Base-by-base conservation (phyloP, 495 filamentous ascomycete genomes). In the Articulospora tetracladia region DNA sequence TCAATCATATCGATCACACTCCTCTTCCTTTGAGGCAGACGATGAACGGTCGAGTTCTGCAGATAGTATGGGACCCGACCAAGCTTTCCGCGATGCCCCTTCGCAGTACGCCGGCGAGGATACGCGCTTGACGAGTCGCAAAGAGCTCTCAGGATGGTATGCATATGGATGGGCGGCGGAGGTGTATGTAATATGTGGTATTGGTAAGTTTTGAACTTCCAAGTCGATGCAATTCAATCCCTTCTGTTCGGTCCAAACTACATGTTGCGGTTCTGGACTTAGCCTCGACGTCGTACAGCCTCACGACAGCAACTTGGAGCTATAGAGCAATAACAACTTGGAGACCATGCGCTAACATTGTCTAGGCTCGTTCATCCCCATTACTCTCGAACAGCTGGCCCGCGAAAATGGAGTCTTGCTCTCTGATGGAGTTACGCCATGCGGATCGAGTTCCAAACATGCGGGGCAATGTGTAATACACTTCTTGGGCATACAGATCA, bases 101-200 rank as follows among this genome's bases (percentile, higher is more conserved):
- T 77, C 78, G 17, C 72, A 75, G 17, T 97, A 93, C 70, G 79
- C 79, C 10, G 92, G 88, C 34, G 92, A 98, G 73, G 94, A 98
- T 72, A 91, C 88, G 28, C 84, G 94, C 17, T 79, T 85, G 34
- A 98, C 94, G 10, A 96, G 91, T 69, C 77, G 74, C 61, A 92
- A 89, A 70, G 94, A 98, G 77, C 82, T 97, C 30, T 81, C 83
- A 12, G 94, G 94, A 56, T 98, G 93, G 91, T 98, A 97, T 73
- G 88, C 89, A 62, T 98, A 98, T 79, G 90, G 87, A 48, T 98
- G 93, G 82, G 94, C 94, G 20, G 91, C 93, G n/a, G 94, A 98
- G 73, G 92, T 96, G 44, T 98, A 96, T 69, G 90, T 96, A 13
- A 89, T 98, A 39, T 98, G 94, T 71, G 93, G 93, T 85, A 79